Conservation (phyloP, 306 rosid genomes). For the Sechiopsis laciniata region DNA sequence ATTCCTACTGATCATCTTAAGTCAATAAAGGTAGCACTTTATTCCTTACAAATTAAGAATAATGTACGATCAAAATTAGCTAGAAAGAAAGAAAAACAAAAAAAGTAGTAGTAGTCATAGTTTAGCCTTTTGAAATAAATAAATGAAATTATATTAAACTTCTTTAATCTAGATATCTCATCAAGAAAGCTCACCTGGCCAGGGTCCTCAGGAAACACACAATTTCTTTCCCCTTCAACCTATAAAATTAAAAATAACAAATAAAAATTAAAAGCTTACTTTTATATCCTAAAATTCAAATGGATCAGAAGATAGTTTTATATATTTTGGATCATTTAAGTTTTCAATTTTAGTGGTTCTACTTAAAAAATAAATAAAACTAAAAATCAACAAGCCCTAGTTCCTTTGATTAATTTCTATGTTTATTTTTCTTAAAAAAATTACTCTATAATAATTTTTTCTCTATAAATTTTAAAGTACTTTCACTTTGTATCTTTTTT, state of each 20-base stretch:
- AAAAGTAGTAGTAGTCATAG: background rate
- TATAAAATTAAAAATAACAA: conserved; percentile 25
- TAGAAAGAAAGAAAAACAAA: background rate
- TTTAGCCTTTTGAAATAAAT: conserved; percentile 1
- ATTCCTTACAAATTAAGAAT: conserved; percentile 14
- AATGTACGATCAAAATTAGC: background rate
- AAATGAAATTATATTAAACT: background rate
- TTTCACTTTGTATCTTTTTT: too few species aligned
- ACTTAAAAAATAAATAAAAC: too few species aligned
- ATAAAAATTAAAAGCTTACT: conserved; percentile 28
- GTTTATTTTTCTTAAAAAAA: too few species aligned
- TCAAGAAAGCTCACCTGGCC: conserved; percentile 71
- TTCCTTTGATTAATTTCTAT: too few species aligned
- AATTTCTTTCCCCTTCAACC: conserved; percentile 86
- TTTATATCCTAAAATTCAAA: conserved; percentile 26
- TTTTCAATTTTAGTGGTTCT: too few species aligned
- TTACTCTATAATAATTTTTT: too few species aligned
- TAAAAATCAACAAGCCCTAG: too few species aligned
- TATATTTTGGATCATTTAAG: background rate
- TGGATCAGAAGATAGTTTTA: conserved; percentile 19
- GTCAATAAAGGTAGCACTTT: conserved; percentile 17
- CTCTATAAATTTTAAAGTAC: too few species aligned
- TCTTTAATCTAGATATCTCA: background rate
- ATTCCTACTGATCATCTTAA: background rate
- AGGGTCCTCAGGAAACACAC: conserved; percentile 88